Percentiles rank a stretch among this genome's conserved stretches.
Conservation (phyloP, 805 yeast genomes). For the Schizosaccharomyces japonicus region DNA sequence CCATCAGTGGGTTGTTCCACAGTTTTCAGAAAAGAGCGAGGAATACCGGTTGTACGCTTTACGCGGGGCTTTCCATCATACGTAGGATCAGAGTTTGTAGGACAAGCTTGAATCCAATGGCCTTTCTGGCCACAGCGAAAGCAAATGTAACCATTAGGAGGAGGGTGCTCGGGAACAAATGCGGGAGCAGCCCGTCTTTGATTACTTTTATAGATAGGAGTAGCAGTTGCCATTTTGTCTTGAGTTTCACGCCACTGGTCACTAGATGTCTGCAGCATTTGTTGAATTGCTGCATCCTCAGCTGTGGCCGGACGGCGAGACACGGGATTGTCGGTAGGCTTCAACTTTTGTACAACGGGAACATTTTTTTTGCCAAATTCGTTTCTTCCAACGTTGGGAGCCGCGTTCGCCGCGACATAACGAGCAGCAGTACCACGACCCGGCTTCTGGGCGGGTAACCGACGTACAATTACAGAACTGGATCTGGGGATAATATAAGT, state of each 20-base stretch:
- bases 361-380: constrained; percentile 1
- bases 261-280: constrained; percentile 81
- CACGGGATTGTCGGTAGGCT: constrained; percentile 15
- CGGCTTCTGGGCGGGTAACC: constrained; percentile 42
- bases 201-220: constrained; percentile 33
- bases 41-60: constrained; percentile 90
- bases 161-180: constrained; percentile 35
- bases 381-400: constrained; percentile 27
- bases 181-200: constrained; percentile 6
- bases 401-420: constrained; percentile 37
- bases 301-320: constrained; percentile 19
- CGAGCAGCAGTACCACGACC: constrained; percentile 32
- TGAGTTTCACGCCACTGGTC: constrained; percentile 91
- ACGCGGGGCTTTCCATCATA: constrained; percentile 71
- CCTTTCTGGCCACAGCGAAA: constrained; percentile 89
- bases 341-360: neutral
- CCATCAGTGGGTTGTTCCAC: constrained; percentile 58
- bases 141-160: constrained; percentile 91
- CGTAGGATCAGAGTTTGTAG: constrained; percentile 74
- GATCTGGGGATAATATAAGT: constrained; percentile 80
- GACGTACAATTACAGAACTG: constrained; percentile 45
- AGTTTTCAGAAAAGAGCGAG: constrained; percentile 69
- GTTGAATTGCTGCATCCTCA: constrained; percentile 72
- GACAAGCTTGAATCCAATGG: constrained; percentile 92
- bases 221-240: constrained; percentile 65